Evolutionary conservation across 2,329 filamentous ascomycete species (phyloP), one percentile per base, ranked within the genome.

Genomic region (Aspergillus quadricinctus): DNA sequence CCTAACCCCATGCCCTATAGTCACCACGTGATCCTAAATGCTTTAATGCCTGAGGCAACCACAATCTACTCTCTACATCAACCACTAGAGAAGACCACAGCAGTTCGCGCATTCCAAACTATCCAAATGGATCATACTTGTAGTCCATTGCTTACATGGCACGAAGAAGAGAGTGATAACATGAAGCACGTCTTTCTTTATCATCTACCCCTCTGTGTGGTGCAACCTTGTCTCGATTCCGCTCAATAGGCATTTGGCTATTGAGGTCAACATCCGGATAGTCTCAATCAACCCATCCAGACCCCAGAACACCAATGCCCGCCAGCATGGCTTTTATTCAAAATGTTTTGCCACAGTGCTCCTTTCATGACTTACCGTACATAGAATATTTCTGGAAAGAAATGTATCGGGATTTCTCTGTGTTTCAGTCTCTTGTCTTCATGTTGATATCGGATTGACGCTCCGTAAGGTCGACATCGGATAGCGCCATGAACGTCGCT

Each of bases 401-500:
- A 35, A 50, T 21, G 19, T 19, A 31, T 21, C 37, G 50, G 52
- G 27, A 28, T 41, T 35, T 27, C 31, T 21, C 27, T 35, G 7
- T 46, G 7, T n/a, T 49, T 19, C 35, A 25, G 14, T n/a, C 31
- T 17, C 27, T 41, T 53, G 3, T 19, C 40, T 48, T 8, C 23
- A 27, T 14, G 49, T 54, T 27, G 41, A 37, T 31, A 40, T 31
- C 25, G n/a, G 31, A 29, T 48, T 29, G 41, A 31, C 35, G 23
- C 27, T 19, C 8, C 31, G 11, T 46, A 25, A n/a, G 19, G 37
- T 40, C 14, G n/a, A 28, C n/a, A 41, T n/a, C 49, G 17, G 11
- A 40, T n/a, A 37, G 35, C 25, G 56, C 46, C n/a, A 69, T 69
- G 66, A 58, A 63, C 31, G 49, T 69, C 48, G 50, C 60, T 4